Percentiles rank a stretch among this genome's conserved stretches.
Conservation (phyloP, 106 monocot species). For the Allium sativum region DNA sequence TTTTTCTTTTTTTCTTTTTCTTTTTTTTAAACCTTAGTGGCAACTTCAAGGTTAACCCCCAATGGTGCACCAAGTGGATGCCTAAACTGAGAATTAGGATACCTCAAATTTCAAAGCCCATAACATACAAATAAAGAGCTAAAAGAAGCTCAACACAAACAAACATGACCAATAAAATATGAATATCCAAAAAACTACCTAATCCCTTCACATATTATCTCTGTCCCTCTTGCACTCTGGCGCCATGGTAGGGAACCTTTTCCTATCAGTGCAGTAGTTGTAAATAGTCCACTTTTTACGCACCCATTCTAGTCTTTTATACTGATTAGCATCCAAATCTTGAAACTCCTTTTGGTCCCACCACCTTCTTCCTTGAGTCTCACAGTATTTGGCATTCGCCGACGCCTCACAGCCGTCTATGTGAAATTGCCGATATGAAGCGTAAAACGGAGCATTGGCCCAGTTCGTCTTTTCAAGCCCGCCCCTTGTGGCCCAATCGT, state of each 20-base stretch:
- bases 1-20: too few species aligned
- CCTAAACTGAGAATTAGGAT: too few species aligned
- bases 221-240: slow-evolving; percentile 16
- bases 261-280: slow-evolving; percentile 22
- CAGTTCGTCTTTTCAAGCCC: slow-evolving; percentile 32
- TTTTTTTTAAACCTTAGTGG: too few species aligned
- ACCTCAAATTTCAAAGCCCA: too few species aligned
- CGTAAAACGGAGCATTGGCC: slow-evolving; percentile 23
- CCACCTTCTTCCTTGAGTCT: slow-evolving; percentile 24
- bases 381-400: slow-evolving; percentile 16
- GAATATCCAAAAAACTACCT: too few species aligned
- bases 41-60: too few species aligned
- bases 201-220: slow-evolving; percentile 9
- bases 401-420: slow-evolving; percentile 31
- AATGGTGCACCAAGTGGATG: too few species aligned
- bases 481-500: slow-evolving; percentile 28
- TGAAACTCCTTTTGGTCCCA: slow-evolving; percentile 35
- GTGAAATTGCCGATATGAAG: slow-evolving; percentile 16
- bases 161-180: too few species aligned
- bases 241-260: slow-evolving; percentile 9
- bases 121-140: too few species aligned
- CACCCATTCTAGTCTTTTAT: slow-evolving; percentile 14
- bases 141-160: too few species aligned
- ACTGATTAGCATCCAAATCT: slow-evolving; percentile 17
- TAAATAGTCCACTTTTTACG: slow-evolving; percentile 17